phyloP scores from a whole-genome alignment of 1,139 yeast genomes.

The Zhuliangozyma parablackwelliae region DNA sequence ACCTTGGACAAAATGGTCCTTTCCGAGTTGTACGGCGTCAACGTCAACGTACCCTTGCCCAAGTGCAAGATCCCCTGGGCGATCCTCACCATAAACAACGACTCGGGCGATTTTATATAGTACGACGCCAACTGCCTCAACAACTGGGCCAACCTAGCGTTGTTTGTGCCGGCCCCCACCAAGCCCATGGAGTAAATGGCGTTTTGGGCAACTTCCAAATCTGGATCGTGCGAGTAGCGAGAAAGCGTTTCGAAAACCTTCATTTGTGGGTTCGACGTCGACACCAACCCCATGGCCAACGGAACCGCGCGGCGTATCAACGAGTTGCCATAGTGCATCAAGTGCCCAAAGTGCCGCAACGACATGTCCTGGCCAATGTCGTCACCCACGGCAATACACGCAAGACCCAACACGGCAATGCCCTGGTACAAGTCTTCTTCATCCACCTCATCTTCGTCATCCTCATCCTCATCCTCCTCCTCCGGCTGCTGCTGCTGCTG shows the following conservation, averaged over 20 bases:
- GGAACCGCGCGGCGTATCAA: constrained; percentile 94
- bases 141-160: constrained; percentile 94
- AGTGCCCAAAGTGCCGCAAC: constrained; percentile 91
- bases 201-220: constrained; percentile 89
- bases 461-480: constrained; percentile 21
- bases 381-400: constrained; percentile 95
- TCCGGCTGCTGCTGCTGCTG: constrained; percentile 11
- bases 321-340: constrained; percentile 96
- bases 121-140: constrained; percentile 92
- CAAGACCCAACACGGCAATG: constrained; percentile 91
- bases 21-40: constrained; percentile 88
- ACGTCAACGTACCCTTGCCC: constrained; percentile 91
- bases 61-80: constrained; percentile 93
- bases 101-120: constrained; percentile 86
- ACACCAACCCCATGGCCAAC: constrained; percentile 92
- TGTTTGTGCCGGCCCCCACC: constrained; percentile 98
- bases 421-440: constrained; percentile 74
- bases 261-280: constrained; percentile 94
- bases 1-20: constrained; percentile 85
- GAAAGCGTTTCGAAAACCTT: constrained; percentile 95
- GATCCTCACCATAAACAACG: constrained; percentile 86
- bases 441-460: constrained; percentile 30
- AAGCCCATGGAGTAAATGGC: constrained; percentile 96
- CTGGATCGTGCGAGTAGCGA: constrained; percentile 93
- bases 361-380: constrained; percentile 98